Conservation (phyloP, 805 yeast species). For the Yamadazyma akitaensis region DNA sequence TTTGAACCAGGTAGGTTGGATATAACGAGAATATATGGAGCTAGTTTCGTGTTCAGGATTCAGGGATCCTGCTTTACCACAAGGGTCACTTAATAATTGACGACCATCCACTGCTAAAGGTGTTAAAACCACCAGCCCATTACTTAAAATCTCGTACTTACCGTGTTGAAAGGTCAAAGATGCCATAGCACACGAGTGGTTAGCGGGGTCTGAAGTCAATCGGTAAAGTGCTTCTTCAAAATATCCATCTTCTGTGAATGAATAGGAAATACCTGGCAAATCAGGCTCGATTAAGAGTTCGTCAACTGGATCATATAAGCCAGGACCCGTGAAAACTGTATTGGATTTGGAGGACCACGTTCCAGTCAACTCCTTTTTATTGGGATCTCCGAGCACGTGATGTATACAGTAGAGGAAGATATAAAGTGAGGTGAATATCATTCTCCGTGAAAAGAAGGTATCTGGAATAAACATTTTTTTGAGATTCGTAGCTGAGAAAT, state of each 20-base stretch:
- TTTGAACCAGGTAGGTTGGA: slow-evolving; percentile 59
- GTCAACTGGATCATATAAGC: slow-evolving; percentile 93
- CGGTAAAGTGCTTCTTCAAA: slow-evolving; percentile 89
- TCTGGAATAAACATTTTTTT: slow-evolving; percentile 6
- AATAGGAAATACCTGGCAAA: slow-evolving; percentile 88
- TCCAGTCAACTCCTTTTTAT: slow-evolving; percentile 58
- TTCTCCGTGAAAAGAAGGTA: neutral
- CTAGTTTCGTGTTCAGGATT: slow-evolving; percentile 15
- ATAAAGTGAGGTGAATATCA: neutral
- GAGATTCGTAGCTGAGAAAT: slow-evolving; percentile 1
- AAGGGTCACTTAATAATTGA: slow-evolving; percentile 85
- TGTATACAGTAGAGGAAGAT: neutral
- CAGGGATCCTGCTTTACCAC: slow-evolving; percentile 43
- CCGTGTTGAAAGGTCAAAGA: slow-evolving; percentile 89
- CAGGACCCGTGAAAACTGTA: slow-evolving; percentile 95
- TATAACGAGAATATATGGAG: slow-evolving; percentile 69
- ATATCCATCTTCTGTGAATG: slow-evolving; percentile 89
- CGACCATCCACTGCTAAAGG: slow-evolving; percentile 91
- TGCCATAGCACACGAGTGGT: slow-evolving; percentile 83
- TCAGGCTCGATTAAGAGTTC: slow-evolving; percentile 94
- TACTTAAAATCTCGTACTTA: slow-evolving; percentile 54
- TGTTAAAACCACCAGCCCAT: slow-evolving; percentile 65
- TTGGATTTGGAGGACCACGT: slow-evolving; percentile 96
- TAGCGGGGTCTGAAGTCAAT: slow-evolving; percentile 61
- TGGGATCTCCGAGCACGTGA: slow-evolving; percentile 24